phyloP scores from a whole-genome alignment of 352 stramenopile species.

The Phytophthora citricola region DNA sequence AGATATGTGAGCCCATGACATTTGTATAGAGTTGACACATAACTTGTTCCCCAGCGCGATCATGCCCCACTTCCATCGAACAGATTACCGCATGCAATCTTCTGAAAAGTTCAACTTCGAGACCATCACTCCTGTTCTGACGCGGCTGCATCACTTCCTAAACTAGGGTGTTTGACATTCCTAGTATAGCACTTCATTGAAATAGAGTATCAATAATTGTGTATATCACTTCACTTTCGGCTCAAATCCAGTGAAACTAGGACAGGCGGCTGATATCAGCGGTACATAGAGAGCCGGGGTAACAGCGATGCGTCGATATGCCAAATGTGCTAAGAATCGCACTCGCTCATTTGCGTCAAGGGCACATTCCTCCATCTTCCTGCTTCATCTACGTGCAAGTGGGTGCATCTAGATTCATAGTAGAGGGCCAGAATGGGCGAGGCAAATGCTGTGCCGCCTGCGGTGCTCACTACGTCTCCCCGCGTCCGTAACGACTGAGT shows the following conservation, averaged over 20 bases:
- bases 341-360: constrained; percentile 21
- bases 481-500: background rate
- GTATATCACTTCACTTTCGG: constrained; percentile 10
- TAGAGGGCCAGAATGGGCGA: constrained; percentile 34
- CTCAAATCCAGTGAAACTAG: constrained; percentile 26
- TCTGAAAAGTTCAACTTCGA: constrained; percentile 18
- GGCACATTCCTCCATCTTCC: background rate
- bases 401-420: constrained; percentile 1
- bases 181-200: too few relatives aligned
- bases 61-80: too few relatives aligned
- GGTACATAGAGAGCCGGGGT: constrained; percentile 27
- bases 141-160: too few relatives aligned
- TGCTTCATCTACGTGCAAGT: constrained; percentile 4
- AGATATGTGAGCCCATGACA: background rate
- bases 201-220: background rate
- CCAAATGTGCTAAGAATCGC: constrained; percentile 14
- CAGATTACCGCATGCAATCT: background rate
- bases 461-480: constrained; percentile 1
- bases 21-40: background rate
- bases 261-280: constrained; percentile 10
- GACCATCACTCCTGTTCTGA: constrained; percentile 18
- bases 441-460: constrained; percentile 21
- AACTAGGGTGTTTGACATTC: too few relatives aligned
- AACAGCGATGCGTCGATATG: constrained; percentile 19
- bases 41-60: too few relatives aligned